phyloP scores from a whole-genome alignment of 2,329 filamentous ascomycete genomes.

The Thelonectria rubi region DNA sequence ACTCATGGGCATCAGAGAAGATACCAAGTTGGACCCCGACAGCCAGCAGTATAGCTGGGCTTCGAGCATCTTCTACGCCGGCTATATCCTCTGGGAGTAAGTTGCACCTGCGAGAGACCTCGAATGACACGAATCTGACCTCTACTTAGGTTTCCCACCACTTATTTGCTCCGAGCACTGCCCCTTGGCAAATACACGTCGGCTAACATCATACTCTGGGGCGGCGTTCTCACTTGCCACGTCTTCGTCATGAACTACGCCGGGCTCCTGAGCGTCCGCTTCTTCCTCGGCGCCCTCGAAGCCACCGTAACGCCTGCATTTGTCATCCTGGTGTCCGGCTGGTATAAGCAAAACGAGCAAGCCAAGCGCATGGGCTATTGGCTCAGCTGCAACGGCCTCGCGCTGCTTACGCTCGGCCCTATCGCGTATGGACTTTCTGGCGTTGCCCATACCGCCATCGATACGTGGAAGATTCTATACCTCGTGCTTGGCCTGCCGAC shows the following conservation, averaged over 20 bases:
- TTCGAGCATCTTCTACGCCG: conserved; percentile 28
- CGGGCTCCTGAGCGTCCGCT: conserved; percentile 34
- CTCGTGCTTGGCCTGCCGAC: conserved; percentile 45
- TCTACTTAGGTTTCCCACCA: conserved; percentile 37
- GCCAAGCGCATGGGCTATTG: conserved; percentile 42
- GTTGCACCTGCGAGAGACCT: neutral
- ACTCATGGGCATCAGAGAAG: conserved; percentile 48
- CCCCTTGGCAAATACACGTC: conserved; percentile 50
- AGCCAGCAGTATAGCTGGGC: conserved; percentile 27
- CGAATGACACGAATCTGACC: neutral
- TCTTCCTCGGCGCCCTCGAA: conserved; percentile 40
- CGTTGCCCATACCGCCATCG: conserved; percentile 27
- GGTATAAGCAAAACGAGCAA: conserved; percentile 46
- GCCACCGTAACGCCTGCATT: conserved; percentile 40
- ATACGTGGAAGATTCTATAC: conserved; percentile 48
- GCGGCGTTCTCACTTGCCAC: conserved; percentile 42
- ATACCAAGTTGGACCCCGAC: conserved; percentile 21
- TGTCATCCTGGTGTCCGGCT: conserved; percentile 38
- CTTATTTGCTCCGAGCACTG: conserved; percentile 44
- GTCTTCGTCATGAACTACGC: conserved; percentile 34
- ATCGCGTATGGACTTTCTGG: conserved; percentile 38
- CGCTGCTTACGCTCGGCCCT: conserved; percentile 31
- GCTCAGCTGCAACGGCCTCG: conserved; percentile 35
- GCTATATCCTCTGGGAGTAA: conserved; percentile 27
- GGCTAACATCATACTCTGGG: conserved; percentile 52